These are phyloP conservation scores for Venturia oleaginea DNA, from an alignment of 2,329 filamentous ascomycete genomes.

Conservation along the genomic window DNA sequence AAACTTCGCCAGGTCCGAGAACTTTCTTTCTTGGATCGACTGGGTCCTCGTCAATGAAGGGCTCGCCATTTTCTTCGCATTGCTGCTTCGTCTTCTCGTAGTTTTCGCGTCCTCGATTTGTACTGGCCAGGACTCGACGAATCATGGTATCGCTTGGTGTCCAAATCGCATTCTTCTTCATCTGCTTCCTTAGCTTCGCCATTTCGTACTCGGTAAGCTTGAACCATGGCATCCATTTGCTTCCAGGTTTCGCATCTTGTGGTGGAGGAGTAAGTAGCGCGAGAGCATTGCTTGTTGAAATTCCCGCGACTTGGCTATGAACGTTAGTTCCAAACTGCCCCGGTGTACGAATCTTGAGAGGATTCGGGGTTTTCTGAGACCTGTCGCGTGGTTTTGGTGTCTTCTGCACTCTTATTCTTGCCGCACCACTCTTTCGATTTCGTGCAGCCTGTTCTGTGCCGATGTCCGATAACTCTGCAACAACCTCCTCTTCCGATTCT, in stretches of 20 bases:
- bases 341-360: conserved; percentile 32
- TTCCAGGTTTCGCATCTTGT: conserved; percentile 49
- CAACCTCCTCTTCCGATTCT: conserved; percentile 30
- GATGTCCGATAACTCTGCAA: conserved; percentile 26
- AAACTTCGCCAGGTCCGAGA: conserved; percentile 49
- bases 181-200: conserved; percentile 66
- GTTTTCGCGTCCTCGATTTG: conserved; percentile 47
- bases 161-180: conserved; percentile 90
- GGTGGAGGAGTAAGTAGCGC: conserved; percentile 51
- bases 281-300: conserved; percentile 53
- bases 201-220: conserved; percentile 59
- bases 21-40: conserved; percentile 26
- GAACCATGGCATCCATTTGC: conserved; percentile 53
- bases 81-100: conserved; percentile 51
- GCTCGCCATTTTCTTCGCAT: conserved; percentile 55
- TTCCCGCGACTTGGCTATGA: conserved; percentile 45
- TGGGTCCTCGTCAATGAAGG: conserved; percentile 50
- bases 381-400: conserved; percentile 17
- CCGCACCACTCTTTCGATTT: conserved; percentile 14
- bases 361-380: conserved; percentile 6
- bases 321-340: conserved; percentile 44
- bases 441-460: not conserved
- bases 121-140: conserved; percentile 61
- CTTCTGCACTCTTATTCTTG: conserved; percentile 17
- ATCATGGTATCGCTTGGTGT: conserved; percentile 81